Percentiles rank a stretch among this genome's conserved stretches.
Conservation (phyloP, 441 rosid genomes). For the Populus hybrid region DNA sequence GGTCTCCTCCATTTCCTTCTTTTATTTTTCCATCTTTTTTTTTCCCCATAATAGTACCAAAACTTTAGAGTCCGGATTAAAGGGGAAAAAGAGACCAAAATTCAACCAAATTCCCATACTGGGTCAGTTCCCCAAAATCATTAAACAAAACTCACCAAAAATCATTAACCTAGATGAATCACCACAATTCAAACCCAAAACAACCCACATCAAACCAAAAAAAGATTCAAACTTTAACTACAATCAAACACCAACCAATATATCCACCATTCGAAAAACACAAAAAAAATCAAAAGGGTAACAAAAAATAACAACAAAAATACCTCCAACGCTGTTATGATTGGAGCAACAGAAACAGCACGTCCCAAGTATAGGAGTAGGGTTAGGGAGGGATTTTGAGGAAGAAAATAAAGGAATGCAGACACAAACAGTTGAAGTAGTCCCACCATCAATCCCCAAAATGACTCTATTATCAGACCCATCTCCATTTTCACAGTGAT, state of each 20-base stretch:
- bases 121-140: background rate
- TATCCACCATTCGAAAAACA: background rate
- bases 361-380: constrained; percentile 53
- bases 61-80: no score
- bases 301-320: background rate
- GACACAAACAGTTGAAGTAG: constrained; percentile 63
- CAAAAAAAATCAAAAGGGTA: background rate
- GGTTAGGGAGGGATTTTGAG: constrained; percentile 33
- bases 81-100: background rate
- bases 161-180: background rate
- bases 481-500: constrained; percentile 5
- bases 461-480: constrained; percentile 32
- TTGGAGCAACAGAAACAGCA: constrained; percentile 63
- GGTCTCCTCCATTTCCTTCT: no score
- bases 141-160: background rate
- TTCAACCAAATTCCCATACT: background rate
- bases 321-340: constrained; percentile 69
- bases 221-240: background rate
- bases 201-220: background rate
- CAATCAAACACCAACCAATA: background rate
- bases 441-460: constrained; percentile 64
- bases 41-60: background rate
- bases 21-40: no score
- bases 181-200: background rate
- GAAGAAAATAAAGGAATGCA: constrained; percentile 47